Percentiles rank a stretch among this genome's conserved stretches.
phyloP scores from a whole-genome alignment of 2,329 filamentous ascomycete genomes.

The Ceratocystis harringtonii region DNA sequence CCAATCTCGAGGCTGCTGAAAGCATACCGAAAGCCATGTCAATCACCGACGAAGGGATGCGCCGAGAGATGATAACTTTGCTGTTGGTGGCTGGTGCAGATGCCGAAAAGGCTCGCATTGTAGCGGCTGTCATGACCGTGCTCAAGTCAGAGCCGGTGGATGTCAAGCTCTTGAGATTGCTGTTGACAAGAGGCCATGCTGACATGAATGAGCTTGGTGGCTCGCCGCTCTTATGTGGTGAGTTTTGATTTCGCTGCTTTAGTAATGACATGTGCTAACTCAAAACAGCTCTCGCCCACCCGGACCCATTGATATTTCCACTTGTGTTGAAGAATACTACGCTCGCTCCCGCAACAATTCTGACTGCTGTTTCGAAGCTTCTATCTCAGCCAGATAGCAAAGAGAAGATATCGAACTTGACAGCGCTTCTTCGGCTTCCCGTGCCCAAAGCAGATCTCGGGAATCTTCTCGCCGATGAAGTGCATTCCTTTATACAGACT shows the following conservation, averaged over 20 bases:
- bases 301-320: slow-evolving; percentile 35
- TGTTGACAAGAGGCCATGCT: slow-evolving; percentile 37
- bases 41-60: slow-evolving; percentile 28
- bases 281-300: slow-evolving; percentile 27
- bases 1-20: slow-evolving; percentile 33
- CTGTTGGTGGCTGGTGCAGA: slow-evolving; percentile 33
- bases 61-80: slow-evolving; percentile 34
- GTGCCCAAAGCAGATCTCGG: slow-evolving; percentile 29
- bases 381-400: slow-evolving; percentile 30
- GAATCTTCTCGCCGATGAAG: slow-evolving; percentile 35
- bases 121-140: slow-evolving; percentile 29
- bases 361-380: slow-evolving; percentile 30
- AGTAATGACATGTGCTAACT: slow-evolving; percentile 16
- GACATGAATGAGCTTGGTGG: slow-evolving; percentile 38
- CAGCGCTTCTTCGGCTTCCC: slow-evolving; percentile 31
- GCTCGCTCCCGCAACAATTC: slow-evolving; percentile 31
- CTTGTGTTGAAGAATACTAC: slow-evolving; percentile 33
- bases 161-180: slow-evolving; percentile 32
- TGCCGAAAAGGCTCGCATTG: slow-evolving; percentile 29
- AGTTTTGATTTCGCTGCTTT: slow-evolving; percentile 7
- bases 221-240: slow-evolving; percentile 28
- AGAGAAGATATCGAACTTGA: slow-evolving; percentile 35
- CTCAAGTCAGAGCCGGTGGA: slow-evolving; percentile 35
- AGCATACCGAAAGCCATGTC: slow-evolving; percentile 35
- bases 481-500: slow-evolving; percentile 30